These are phyloP conservation scores for Rhododendron ovatum DNA, from an alignment of 148 eudicot species.

Conservation along the genomic window DNA sequence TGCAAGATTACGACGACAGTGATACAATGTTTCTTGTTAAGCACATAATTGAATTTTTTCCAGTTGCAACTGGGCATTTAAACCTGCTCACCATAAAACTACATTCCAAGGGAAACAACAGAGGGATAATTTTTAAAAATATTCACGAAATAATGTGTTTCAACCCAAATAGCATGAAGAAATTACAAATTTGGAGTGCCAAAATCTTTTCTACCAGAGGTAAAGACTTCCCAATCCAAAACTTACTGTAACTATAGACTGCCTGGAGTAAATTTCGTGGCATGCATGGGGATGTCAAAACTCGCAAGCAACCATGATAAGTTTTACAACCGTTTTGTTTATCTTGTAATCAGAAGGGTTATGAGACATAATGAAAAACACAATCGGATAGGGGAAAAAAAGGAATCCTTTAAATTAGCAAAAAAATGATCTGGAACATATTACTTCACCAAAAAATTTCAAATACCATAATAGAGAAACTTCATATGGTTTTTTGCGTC, in stretches of 20 bases:
- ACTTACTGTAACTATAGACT: not conserved
- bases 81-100: not conserved
- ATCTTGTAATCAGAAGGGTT: not conserved
- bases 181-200: not conserved
- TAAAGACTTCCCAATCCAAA: not conserved
- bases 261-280: not conserved
- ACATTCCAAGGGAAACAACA: not conserved
- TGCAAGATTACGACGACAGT: not conserved
- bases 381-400: not conserved
- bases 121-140: not conserved
- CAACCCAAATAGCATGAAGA: not conserved
- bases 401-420: not conserved
- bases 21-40: not conserved
- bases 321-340: not conserved
- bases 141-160: not conserved
- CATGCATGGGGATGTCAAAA: not conserved
- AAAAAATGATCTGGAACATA: not conserved
- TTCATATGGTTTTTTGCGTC: not conserved
- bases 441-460: not conserved
- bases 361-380: not conserved
- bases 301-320: slow-evolving; percentile 5
- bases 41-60: not conserved
- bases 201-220: not conserved
- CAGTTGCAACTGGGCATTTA: not conserved
- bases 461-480: not conserved